Base-by-base conservation (phyloP, 1,284 basidiomycete genomes). In the Pulveroboletus sp. region DNA sequence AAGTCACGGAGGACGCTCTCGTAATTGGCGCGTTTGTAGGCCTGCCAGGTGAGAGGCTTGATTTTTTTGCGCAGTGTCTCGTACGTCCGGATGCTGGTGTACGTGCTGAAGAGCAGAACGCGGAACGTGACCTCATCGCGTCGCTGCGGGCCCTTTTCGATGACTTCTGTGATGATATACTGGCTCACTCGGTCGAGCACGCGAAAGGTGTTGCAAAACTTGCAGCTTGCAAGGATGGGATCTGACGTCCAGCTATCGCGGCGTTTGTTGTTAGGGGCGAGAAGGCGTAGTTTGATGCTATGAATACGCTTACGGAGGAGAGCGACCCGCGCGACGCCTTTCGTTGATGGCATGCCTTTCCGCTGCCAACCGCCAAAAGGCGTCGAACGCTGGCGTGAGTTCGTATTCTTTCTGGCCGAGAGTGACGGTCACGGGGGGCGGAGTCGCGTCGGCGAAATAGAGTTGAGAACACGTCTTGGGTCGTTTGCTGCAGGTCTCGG, bases 171-270 rank as follows among this genome's bases (percentile, higher is more conserved):
- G 28, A 88, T 75, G 48, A 88, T 72, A 55, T 78, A 88, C 60
- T 88, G 86, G 33, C 76, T 83, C 4, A 77, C 77, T 35, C 79
- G 79, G 68, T 88, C 86, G 25, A 84, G 74, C 3, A 85, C 79
- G 14, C 86, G 80, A 66, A 77, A 88, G 0, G 82, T 77, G 61
- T 86, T 86, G 72, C 84, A 86, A 60, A 87, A 87, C 50, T 75
- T 77, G 58, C 79, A 75, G 8, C 72, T 65, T 5, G 66, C 71
- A 22, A 88, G 72, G 29, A 84, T 77, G 3, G 66, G 65, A 61
- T 88, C 83, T 1, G 75, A 61, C 0, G 85, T 84, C 85, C 85
- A 87, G 35, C 84, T 85, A 35, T 33, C 35, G 43, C 22, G 48
- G 31, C 33, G 43, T 22, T 2, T 3, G 31, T n/a, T 22, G 47